Evolutionary conservation across 139 green algal species (phyloP).

Genomic region (Tetraselmis striata): DNA sequence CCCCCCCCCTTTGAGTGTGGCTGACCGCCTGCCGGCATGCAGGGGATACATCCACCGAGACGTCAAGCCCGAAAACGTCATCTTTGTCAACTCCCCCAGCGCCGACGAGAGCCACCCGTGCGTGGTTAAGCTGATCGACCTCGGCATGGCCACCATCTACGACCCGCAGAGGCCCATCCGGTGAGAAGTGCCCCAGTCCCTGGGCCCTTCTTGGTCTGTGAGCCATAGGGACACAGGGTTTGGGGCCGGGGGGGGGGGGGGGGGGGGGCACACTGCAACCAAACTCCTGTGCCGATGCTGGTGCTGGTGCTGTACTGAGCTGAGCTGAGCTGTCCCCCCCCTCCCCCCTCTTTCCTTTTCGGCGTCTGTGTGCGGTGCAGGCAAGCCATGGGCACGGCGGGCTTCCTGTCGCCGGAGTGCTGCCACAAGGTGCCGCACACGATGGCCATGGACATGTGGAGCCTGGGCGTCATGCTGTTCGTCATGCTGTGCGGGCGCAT

Average conservation of each 20-base stretch:
- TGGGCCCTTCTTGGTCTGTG: too few relatives aligned
- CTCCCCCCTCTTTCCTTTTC: too few relatives aligned
- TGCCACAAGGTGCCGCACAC: conserved; percentile 25
- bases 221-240: too few relatives aligned
- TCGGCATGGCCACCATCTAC: conserved; percentile 37
- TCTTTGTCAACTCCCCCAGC: conserved; percentile 24
- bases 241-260: too few relatives aligned
- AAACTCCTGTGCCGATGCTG: too few relatives aligned
- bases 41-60: conserved; percentile 39
- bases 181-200: too few relatives aligned
- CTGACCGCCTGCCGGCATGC: not conserved
- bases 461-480: conserved; percentile 42
- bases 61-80: conserved; percentile 53
- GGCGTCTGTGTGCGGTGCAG: too few relatives aligned
- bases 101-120: conserved; percentile 7
- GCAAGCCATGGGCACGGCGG: conserved; percentile 31
- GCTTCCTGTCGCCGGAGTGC: conserved; percentile 46
- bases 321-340: too few relatives aligned
- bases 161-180: conserved; percentile 10
- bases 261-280: too few relatives aligned
- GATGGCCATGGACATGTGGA: conserved; percentile 44
- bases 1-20: too few relatives aligned
- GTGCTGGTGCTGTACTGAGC: too few relatives aligned
- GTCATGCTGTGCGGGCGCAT: conserved; percentile 51
- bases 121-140: conserved; percentile 42